A percentile compares a stretch with the other conserved stretches of the same genome.
These are phyloP conservation scores for Trichosporon ovoides DNA, from an alignment of 1,284 basidiomycete species.

Conservation along the genomic window DNA sequence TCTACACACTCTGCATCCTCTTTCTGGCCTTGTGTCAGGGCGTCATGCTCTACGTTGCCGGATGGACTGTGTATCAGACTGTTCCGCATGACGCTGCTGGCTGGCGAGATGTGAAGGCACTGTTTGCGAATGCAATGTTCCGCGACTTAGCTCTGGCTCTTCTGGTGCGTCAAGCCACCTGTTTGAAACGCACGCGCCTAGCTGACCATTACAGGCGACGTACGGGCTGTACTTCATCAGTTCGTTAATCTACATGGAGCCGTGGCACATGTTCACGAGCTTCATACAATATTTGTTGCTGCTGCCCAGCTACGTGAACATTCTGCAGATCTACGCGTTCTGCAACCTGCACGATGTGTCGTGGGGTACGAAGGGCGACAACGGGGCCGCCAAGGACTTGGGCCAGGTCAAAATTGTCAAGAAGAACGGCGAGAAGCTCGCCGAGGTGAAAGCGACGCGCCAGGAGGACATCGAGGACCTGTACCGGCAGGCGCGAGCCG, in stretches of 20 bases:
- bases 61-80: slow-evolving; percentile 75
- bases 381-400: slow-evolving; percentile 74
- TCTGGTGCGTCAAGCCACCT: slow-evolving; percentile 24
- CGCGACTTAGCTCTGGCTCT: slow-evolving; percentile 60
- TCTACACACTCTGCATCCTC: slow-evolving; percentile 54
- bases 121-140: slow-evolving; percentile 65
- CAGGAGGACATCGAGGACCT: slow-evolving; percentile 79
- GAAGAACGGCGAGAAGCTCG: slow-evolving; percentile 67
- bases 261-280: slow-evolving; percentile 91
- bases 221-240: slow-evolving; percentile 84
- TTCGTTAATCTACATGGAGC: slow-evolving; percentile 80
- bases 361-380: slow-evolving; percentile 85
- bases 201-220: slow-evolving; percentile 56
- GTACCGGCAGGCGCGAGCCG: slow-evolving; percentile 66
- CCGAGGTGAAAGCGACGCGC: slow-evolving; percentile 71
- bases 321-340: slow-evolving; percentile 62
- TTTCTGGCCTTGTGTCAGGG: slow-evolving; percentile 44
- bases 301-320: slow-evolving; percentile 68
- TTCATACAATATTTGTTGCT: slow-evolving; percentile 53
- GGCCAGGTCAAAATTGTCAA: slow-evolving; percentile 83
- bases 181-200: no score
- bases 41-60: slow-evolving; percentile 69
- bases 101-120: slow-evolving; percentile 62
- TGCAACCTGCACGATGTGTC: slow-evolving; percentile 82
- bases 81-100: slow-evolving; percentile 66